phyloP scores from a whole-genome alignment of 306 rosid genomes.

The Prunus dulcis region DNA sequence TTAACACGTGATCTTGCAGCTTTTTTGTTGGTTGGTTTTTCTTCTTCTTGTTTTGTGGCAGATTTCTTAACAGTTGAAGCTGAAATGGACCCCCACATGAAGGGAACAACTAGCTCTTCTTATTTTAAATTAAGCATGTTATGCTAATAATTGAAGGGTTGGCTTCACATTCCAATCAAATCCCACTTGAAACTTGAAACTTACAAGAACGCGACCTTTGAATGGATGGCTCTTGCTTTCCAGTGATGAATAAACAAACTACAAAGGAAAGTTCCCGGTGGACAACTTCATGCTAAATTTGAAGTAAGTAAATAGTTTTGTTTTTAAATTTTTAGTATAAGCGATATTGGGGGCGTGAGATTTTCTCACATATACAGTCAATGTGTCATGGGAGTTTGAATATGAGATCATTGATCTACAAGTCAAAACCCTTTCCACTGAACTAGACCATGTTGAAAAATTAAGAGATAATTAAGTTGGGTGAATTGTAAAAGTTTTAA shows the following conservation, averaged over 20 bases:
- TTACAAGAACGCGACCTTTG: not conserved
- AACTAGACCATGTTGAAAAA: too few species aligned
- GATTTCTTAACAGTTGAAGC: not conserved
- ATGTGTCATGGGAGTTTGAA: too few species aligned
- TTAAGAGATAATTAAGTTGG: too few species aligned
- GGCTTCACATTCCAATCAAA: slow-evolving; percentile 2
- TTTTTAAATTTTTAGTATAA: too few species aligned
- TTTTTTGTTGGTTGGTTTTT: not conserved
- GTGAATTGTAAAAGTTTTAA: too few species aligned
- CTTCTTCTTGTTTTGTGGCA: not conserved
- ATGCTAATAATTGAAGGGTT: not conserved
- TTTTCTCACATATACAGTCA: too few species aligned
- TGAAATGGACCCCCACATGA: slow-evolving; percentile 30
- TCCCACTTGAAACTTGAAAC: not conserved
- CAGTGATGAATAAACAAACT: not conserved
- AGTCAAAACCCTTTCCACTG: too few species aligned
- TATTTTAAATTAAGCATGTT: not conserved
- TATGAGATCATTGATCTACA: too few species aligned
- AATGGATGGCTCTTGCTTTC: not conserved
- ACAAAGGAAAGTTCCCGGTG: not conserved
- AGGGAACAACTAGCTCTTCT: not conserved
- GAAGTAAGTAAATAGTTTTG: too few species aligned
- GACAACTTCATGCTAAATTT: not conserved
- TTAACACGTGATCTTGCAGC: slow-evolving; percentile 23
- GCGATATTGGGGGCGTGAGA: too few species aligned